A percentile compares a stretch with the other conserved stretches of the same genome.
These are phyloP conservation scores for Geotrichum cucujoidarum DNA, from an alignment of 1,139 yeast genomes.

Conservation along the genomic window DNA sequence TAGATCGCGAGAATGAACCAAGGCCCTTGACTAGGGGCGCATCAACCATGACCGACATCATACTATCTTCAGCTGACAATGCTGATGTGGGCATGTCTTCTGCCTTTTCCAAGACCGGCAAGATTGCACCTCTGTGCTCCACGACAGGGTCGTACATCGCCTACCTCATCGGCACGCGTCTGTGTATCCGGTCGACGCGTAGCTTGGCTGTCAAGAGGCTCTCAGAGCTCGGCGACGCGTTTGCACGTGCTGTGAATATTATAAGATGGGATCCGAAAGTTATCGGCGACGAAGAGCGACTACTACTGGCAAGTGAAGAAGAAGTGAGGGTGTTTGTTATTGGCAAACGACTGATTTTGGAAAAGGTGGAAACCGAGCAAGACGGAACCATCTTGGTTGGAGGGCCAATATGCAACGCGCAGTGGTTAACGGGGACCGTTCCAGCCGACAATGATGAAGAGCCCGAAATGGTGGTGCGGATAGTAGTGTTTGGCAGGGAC, in stretches of 20 bases:
- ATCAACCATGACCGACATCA: not conserved
- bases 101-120: slow-evolving; percentile 5
- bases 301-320: slow-evolving; percentile 6
- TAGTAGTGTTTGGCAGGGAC: slow-evolving; percentile 10
- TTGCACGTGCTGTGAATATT: slow-evolving; percentile 3
- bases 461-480: slow-evolving; percentile 8
- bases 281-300: slow-evolving; percentile 4
- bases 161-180: slow-evolving; percentile 5
- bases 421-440: slow-evolving; percentile 9
- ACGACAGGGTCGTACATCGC: slow-evolving; percentile 12
- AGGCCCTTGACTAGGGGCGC: too few relatives aligned
- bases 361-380: not conserved
- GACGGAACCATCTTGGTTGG: slow-evolving; percentile 7
- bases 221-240: slow-evolving; percentile 10
- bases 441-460: slow-evolving; percentile 5
- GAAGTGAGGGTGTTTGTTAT: slow-evolving; percentile 7
- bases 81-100: slow-evolving; percentile 4
- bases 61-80: not conserved
- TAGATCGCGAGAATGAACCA: too few relatives aligned
- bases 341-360: not conserved
- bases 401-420: slow-evolving; percentile 11
- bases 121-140: slow-evolving; percentile 7
- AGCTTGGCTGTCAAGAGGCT: slow-evolving; percentile 12
- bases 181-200: slow-evolving; percentile 9
- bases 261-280: slow-evolving; percentile 7